Evolutionary conservation across 2,329 filamentous ascomycete genomes (phyloP), one percentile per base, ranked within the genome.

Genomic region (Arthrobotrys sphaeroides): DNA sequence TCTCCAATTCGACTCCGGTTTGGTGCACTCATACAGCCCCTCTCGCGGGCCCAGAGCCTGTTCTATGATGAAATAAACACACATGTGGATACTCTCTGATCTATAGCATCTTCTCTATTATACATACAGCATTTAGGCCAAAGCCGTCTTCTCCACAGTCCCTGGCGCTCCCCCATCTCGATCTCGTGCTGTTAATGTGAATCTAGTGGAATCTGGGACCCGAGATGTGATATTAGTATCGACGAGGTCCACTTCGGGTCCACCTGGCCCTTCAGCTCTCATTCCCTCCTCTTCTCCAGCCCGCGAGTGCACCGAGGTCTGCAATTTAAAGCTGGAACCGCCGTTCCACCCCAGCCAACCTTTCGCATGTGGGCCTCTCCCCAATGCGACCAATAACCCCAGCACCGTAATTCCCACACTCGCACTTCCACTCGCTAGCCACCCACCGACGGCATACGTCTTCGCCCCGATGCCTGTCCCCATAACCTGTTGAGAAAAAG

Each of bases 341-440:
- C 88, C 88, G 16, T 81, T 81, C 88, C 88, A 90, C 0, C 88
- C 88, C 49, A 88, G 70, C 88, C 88, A 90, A 0, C 85, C 82
- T 28, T 82, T 83, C 80, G 88, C 87, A 82, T 85, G 85, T 12
- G 88, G 88, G 0, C 87, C 88, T 31, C 87, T 83, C 10, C 82
- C 79, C 60, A 85, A 77, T 77, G 84, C 85, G 1, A 86, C 78
- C 22, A 85, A 16, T 55, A 89, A 78, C 4, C 86, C 86, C 5
- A 82, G 81, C 3, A 82, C 84, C 26, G 87, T 83, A 73, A 88
- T 85, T 2, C 84, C 88, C 28, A 90, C 83, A 80, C 86, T 88
- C 33, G 85, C 84, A 78, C 86, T 87, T 0, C 87, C 88, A 74
- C 85, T 86, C 12, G 83, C 83, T 1, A 85, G 82, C 88, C 88